A percentile compares a stretch with the other conserved stretches of the same genome.
These are phyloP conservation scores for Hysterium pulicare DNA, from an alignment of 2,329 filamentous ascomycete genomes.

Conservation along the genomic window DNA sequence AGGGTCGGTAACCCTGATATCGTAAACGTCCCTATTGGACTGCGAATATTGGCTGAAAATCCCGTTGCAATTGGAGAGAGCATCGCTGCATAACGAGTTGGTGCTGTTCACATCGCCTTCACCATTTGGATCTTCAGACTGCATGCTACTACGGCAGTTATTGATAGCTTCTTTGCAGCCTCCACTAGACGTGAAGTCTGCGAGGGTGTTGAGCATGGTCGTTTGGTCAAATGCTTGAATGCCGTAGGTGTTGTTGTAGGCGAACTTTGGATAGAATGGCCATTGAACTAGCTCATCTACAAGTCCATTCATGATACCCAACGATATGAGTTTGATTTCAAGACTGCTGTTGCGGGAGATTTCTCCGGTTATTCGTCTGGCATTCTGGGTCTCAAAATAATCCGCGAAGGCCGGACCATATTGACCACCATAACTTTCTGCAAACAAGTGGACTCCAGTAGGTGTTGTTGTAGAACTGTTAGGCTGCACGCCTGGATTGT, in stretches of 20 bases:
- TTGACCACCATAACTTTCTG: conserved; percentile 68
- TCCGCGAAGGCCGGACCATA: conserved; percentile 65
- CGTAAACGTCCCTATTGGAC: conserved; percentile 41
- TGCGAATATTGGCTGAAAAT: conserved; percentile 4
- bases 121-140: conserved; percentile 29
- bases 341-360: conserved; percentile 51
- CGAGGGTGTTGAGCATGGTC: conserved; percentile 46
- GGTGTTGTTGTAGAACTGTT: conserved; percentile 37
- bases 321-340: conserved; percentile 57
- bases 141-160: conserved; percentile 31
- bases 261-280: conserved; percentile 56
- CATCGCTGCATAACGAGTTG: conserved; percentile 27
- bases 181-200: conserved; percentile 44
- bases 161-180: conserved; percentile 51
- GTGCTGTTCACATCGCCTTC: conserved; percentile 30
- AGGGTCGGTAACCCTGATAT: conserved; percentile 40
- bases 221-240: conserved; percentile 55
- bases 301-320: conserved; percentile 70
- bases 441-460: conserved; percentile 62
- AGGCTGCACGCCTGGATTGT: conserved; percentile 48
- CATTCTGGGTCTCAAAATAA: conserved; percentile 61
- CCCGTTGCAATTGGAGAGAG: conserved; percentile 16
- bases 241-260: conserved; percentile 64
- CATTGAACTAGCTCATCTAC: conserved; percentile 63
- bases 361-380: conserved; percentile 49